These are phyloP conservation scores for Tulasnella sp. DNA, from an alignment of 768 basidiomycete genomes.

Conservation along the genomic window DNA sequence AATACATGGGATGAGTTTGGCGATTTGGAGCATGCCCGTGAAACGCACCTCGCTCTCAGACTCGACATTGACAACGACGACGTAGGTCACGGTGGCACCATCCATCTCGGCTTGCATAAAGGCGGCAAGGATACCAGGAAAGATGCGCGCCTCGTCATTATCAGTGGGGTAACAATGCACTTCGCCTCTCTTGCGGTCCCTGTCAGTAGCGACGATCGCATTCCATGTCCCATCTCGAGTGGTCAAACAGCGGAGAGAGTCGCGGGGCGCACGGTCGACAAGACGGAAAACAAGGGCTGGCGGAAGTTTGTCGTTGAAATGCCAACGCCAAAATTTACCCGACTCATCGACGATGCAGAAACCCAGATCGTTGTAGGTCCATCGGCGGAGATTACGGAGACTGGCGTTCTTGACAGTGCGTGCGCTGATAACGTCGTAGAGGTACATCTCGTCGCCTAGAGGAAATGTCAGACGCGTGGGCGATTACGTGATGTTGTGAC, in stretches of 20 bases:
- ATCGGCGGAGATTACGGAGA: neutral
- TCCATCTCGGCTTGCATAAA: conserved; percentile 1
- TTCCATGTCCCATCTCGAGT: conserved; percentile 10
- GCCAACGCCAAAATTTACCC: conserved; percentile 11
- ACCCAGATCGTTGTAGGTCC: conserved; percentile 6
- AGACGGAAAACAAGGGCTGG: conserved; percentile 1
- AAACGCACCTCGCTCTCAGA: conserved; percentile 1
- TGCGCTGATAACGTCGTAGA: neutral
- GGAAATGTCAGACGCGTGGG: neutral
- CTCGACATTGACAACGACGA: conserved; percentile 3
- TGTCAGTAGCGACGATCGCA: conserved; percentile 7
- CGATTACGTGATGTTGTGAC: neutral
- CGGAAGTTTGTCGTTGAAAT: neutral
- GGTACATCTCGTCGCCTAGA: neutral
- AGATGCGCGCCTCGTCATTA: conserved; percentile 10
- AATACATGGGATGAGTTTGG: neutral
- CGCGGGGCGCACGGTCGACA: conserved; percentile 5
- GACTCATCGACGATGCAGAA: conserved; percentile 10
- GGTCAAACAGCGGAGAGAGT: neutral
- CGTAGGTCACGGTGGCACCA: neutral
- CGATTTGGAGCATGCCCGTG: too few species aligned
- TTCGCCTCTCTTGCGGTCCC: neutral
- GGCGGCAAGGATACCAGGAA: neutral
- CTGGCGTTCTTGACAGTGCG: conserved; percentile 1
- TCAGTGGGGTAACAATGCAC: conserved; percentile 7